Base-by-base conservation (phyloP, 495 filamentous ascomycete species). In the Trichoderma asperelloides region DNA sequence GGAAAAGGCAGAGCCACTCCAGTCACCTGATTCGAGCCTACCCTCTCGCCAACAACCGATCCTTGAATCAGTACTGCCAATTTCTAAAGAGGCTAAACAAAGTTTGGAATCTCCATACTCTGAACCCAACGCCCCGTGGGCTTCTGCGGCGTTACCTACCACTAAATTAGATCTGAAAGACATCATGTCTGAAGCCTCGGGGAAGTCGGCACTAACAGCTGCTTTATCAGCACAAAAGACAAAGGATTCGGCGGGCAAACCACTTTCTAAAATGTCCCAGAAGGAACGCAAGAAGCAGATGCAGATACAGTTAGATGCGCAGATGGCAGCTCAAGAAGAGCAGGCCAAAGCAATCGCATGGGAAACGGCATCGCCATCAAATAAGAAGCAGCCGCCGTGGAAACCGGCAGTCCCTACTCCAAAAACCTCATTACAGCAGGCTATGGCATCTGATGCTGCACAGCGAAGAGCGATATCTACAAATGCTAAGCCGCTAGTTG, bases 271-370 rank as follows among this genome's bases (percentile, higher is more conserved):
- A 70, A 69, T 96, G 51, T 95, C 92, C 1, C 95, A 98, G 70
- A 94, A 92, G 72, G 94, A 97, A 72, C 87, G 92, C 13, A 97
- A 96, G 78, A 91, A 85, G 73, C 84, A 90, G 62, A 65, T 65
- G 64, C 86, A 91, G 69, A 87, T 91, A 69, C 85, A 88, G 71
- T 83, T 85, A 69, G 77, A 85, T 68, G 87, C 90, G 67, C 80
- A 88, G 68, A 74, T 74, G 66, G 76, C 79, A 30, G 77, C 86
- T 55, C 77, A 85, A 71, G 80, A 79, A 62, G 72, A 78, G 13
- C 77, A 80, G 28, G 65, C 76, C 8, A 72, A 77, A 51, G 70
- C 72, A 7, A 76, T 65, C 2, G 41, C 74, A 7, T 79, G 78
- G 80, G 70, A 73, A 47, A 71, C 74, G 6, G 37, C 16, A 15